phyloP scores from a whole-genome alignment of 1,139 yeast genomes.

The Sugiyamaella japonica region DNA sequence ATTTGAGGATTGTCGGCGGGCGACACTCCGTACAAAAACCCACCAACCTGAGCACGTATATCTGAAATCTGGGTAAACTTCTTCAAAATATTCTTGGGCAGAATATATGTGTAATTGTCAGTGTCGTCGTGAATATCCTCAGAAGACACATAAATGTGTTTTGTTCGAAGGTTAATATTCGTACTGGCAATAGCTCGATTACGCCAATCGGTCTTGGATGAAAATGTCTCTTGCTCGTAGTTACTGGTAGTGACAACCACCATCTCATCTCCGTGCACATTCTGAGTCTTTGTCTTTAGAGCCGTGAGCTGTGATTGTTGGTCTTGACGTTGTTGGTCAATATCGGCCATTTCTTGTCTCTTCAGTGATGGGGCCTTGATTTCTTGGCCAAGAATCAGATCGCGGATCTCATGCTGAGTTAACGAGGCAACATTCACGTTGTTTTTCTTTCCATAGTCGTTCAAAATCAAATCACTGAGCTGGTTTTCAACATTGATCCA shows the following conservation, averaged over 20 bases:
- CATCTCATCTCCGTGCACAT: constrained; percentile 95
- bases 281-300: constrained; percentile 77
- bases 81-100: constrained; percentile 79
- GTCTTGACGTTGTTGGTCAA: constrained; percentile 58
- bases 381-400: constrained; percentile 91
- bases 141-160: constrained; percentile 72
- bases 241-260: constrained; percentile 89
- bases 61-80: constrained; percentile 83
- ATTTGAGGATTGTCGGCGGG: constrained; percentile 69
- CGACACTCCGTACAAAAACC: constrained; percentile 71
- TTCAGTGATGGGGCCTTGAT: constrained; percentile 85
- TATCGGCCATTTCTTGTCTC: constrained; percentile 76
- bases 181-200: constrained; percentile 79
- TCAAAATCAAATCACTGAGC: constrained; percentile 80
- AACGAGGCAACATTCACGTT: constrained; percentile 82
- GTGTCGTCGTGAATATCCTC: constrained; percentile 55
- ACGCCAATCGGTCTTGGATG: constrained; percentile 92
- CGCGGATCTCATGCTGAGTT: constrained; percentile 92
- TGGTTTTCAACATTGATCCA: constrained; percentile 91
- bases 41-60: constrained; percentile 79
- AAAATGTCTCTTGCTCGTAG: constrained; percentile 81
- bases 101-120: constrained; percentile 61
- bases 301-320: constrained; percentile 59
- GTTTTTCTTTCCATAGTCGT: constrained; percentile 82
- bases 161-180: constrained; percentile 68